Evolutionary conservation across 768 basidiomycete species (phyloP), one percentile per base, ranked within the genome.

Genomic region (Cubamyces sp.): DNA sequence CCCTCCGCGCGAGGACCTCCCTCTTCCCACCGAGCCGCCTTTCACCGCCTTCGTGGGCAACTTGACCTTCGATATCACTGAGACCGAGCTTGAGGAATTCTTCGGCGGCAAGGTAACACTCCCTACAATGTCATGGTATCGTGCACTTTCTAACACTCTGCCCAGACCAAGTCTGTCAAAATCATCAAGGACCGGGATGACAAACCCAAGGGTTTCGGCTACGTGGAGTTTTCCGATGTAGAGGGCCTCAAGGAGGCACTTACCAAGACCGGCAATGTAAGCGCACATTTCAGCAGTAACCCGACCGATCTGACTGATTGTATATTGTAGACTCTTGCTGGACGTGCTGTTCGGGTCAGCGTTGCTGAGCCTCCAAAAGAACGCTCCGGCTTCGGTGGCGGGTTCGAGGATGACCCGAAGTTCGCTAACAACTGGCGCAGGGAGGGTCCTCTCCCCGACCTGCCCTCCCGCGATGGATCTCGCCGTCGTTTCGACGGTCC

Each of bases 31-130:
- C 47, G 85, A 86, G 57, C 93, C 97, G 14, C 97, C 97, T 4
- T 99, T 87, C 78, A 98, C 95, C 26, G 95, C 92, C n/a, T 98
- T 94, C 70, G 83, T 98, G 68, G 97, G 96, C 55, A 99, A 98
- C 77, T 80, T 99, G 39, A 84, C 94, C 5, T 99, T 98, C 65
- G 97, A 98, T 77, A 84, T 94, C 61, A 87, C 87, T 25, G 95
- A 98, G 74, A 69, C 71, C 5, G 95, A 97, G 69, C 76, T 99
- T 46, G 89, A 86, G 62, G 81, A 79, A 11, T 96, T 94, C 76
- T 98, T 99, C 71, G 76, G 76, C 43, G 83, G 84, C 26, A 77
- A 86, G 78, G 90, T 90, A 66, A 58, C 53, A 58, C 53, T 37
- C 7, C 5, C 15, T 1, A 23, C 5, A 41, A 45, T 21, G 19